Evolutionary conservation across 78 protist species (phyloP).

Genomic region (Dictyostelium purpureum): DNA sequence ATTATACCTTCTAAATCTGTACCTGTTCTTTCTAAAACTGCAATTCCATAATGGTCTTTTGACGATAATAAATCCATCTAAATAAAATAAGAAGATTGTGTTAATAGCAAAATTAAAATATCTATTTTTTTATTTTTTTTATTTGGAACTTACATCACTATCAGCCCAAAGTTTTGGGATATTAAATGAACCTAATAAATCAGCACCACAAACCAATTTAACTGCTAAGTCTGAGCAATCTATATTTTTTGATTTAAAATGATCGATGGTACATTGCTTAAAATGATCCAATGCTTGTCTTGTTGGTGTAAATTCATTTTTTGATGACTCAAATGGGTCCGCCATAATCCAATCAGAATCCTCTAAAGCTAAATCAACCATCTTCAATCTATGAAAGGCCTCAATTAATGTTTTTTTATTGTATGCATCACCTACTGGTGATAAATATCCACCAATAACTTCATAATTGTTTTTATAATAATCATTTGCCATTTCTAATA

Average conservation of each 20-base stretch:
- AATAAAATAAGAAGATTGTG: background rate
- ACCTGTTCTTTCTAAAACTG: constrained; percentile 42
- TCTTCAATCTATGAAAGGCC: constrained; percentile 9
- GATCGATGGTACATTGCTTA: background rate
- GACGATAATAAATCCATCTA: constrained; percentile 60
- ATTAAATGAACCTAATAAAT: constrained; percentile 64
- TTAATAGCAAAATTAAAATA: background rate
- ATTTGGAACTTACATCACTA: constrained; percentile 34
- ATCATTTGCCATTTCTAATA: constrained; percentile 42
- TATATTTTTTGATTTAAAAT: background rate
- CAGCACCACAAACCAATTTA: constrained; percentile 57
- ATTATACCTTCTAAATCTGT: constrained; percentile 32
- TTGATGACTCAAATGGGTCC: constrained; percentile 38
- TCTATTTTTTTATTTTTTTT: background rate
- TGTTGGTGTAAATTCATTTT: constrained; percentile 54
- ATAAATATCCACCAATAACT: constrained; percentile 67
- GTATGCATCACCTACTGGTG: constrained; percentile 80
- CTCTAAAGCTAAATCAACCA: background rate
- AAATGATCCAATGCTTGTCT: constrained; percentile 42
- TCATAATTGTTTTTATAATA: background rate
- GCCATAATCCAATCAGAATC: constrained; percentile 56
- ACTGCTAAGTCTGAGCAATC: background rate
- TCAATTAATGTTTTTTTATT: constrained; percentile 52
- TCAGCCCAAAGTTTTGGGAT: constrained; percentile 67
- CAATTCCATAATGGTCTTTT: constrained; percentile 30